Evolutionary conservation across 495 filamentous ascomycete species (phyloP), one percentile per base, ranked within the genome.

Genomic region (Tuber umbilicatum): DNA sequence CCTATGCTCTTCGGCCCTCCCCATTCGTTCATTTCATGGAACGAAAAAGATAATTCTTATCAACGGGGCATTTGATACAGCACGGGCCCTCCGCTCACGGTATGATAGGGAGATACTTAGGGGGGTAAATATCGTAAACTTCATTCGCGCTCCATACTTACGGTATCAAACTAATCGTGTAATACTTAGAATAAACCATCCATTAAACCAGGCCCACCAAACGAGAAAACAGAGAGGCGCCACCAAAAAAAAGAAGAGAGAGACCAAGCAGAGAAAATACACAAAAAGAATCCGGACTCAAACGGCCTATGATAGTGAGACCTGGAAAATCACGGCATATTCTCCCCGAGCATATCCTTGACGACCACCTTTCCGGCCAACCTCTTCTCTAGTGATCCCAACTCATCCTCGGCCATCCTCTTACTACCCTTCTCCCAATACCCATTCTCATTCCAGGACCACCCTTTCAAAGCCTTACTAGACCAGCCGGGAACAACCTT

Each of bases 311-410:
- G n/a, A n/a, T n/a, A 40, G 55, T 35, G 27, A 17, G 12, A 35
- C 55, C 6, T 27, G 14, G 14, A 64, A 31, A 64, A 64, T 64
- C 14, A 64, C 55, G 74, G 60, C 76, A 78, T 77, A 50, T 50
- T 35, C 68, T 78, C 76, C 2, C 75, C 75, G 16, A 81, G 40
- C 74, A 81, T 73, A 19, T 78, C 77, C 50, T 80, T 72, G n/a
- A 81, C 79, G 31, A 81, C 70, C 68, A 73, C 23, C 31, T 70
- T 72, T 38, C 79, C 79, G 2, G 79, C 79, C 38, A 81, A 60
- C 42, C 75, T 79, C 75, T 76, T 81, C 70, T 81, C 79, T 31
- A 77, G 47, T 41, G 79, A 72, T 41, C 79, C 79, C 42, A 81
- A 68, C 31, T 16, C 21, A 47, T 81, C 79, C 64, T 81, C 79